These are phyloP conservation scores for Ramalina peruviana DNA, from an alignment of 495 filamentous ascomycete genomes.

Conservation along the genomic window DNA sequence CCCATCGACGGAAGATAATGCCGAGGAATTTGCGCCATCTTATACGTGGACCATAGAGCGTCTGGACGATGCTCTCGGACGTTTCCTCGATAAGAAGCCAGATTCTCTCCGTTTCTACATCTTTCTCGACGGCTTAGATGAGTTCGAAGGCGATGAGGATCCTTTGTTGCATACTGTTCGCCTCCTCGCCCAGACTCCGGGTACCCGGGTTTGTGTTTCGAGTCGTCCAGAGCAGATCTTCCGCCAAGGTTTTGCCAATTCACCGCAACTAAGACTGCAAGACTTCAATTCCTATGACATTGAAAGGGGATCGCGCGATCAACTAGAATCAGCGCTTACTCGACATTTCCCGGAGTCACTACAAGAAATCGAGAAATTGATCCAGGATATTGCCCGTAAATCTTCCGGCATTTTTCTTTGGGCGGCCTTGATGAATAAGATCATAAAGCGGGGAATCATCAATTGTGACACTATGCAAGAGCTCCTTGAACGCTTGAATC, in stretches of 20 bases:
- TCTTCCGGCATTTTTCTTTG: constrained; percentile 5
- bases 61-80: not conserved
- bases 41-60: constrained; percentile 1
- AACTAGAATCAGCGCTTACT: not conserved
- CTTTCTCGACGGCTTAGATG: constrained; percentile 26
- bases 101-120: not conserved
- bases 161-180: not conserved
- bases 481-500: not conserved
- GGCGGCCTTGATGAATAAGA: not conserved
- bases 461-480: not conserved
- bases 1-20: too few relatives aligned
- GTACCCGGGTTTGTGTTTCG: not conserved
- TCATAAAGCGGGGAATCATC: not conserved
- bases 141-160: constrained; percentile 16
- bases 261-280: not conserved
- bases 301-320: not conserved
- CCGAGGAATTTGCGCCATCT: too few relatives aligned
- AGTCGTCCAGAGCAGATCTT: constrained; percentile 5
- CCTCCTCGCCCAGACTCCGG: not conserved
- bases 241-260: not conserved
- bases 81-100: not conserved
- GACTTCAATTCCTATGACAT: constrained; percentile 2
- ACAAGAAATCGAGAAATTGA: not conserved
- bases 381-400: not conserved
- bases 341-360: not conserved